Percentiles rank a stretch among this genome's conserved stretches.
Conservation (phyloP, 1,284 basidiomycete species). For the Pyrrhoderma lamaoense region DNA sequence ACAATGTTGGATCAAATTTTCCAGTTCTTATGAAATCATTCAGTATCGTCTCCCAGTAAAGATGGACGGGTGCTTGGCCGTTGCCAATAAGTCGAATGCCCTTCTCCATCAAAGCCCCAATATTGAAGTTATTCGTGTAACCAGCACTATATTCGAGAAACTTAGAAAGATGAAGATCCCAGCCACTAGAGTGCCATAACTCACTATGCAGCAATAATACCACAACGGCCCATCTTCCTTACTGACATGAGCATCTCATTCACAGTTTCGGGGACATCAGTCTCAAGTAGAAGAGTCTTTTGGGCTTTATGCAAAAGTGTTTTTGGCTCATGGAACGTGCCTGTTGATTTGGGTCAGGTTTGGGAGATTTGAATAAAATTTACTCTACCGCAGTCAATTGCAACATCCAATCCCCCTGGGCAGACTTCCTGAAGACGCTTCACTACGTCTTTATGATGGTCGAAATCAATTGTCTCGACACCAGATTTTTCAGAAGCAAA, state of each 20-base stretch:
- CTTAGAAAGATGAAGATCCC: constrained; percentile 5
- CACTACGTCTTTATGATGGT: constrained; percentile 46
- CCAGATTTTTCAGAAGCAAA: constrained; percentile 49
- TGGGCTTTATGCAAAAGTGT: constrained; percentile 57
- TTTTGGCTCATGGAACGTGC: constrained; percentile 70
- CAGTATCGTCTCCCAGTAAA: constrained; percentile 69
- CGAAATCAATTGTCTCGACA: constrained; percentile 62
- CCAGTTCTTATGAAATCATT: constrained; percentile 55
- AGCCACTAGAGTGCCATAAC: not conserved
- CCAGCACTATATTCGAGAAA: constrained; percentile 30
- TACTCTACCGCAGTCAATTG: constrained; percentile 39
- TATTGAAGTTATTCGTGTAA: constrained; percentile 64
- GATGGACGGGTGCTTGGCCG: constrained; percentile 67
- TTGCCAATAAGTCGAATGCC: constrained; percentile 63
- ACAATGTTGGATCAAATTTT: constrained; percentile 65
- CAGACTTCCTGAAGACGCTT: constrained; percentile 55
- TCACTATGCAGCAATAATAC: constrained; percentile 54
- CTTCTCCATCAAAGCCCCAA: constrained; percentile 77
- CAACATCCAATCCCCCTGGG: constrained; percentile 58
- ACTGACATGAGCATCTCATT: constrained; percentile 64
- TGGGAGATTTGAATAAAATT: constrained; percentile 7
- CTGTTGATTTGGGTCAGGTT: constrained; percentile 24
- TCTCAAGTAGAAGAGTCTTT: constrained; percentile 68
- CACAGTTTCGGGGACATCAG: constrained; percentile 64
- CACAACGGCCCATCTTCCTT: constrained; percentile 56